Percentiles rank a stretch among this genome's conserved stretches.
Evolutionary conservation across 139 green algal genomes (phyloP).

Genomic region (Klebsormidium nitens): DNA sequence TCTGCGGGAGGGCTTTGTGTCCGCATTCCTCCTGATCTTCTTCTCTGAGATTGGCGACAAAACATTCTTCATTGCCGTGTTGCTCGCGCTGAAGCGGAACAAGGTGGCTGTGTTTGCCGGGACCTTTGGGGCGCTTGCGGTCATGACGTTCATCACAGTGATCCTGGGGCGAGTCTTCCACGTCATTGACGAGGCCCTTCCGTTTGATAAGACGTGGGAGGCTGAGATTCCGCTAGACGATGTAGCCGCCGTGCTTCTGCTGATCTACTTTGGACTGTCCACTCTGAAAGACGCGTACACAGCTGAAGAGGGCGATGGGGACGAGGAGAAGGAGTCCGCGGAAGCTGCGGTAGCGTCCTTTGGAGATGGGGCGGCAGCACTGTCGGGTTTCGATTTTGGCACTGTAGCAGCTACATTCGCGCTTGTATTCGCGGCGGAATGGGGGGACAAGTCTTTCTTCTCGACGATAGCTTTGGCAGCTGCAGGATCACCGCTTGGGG

Average conservation of each 20-base stretch:
- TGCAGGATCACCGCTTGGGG: no score
- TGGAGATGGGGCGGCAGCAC: no score
- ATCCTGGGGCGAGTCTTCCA: slow-evolving; percentile 64
- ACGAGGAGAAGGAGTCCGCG: slow-evolving; percentile 25
- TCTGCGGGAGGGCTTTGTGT: no score
- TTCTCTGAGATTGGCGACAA: slow-evolving; percentile 98
- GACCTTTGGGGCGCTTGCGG: slow-evolving; percentile 88
- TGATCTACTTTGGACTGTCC: slow-evolving; percentile 27
- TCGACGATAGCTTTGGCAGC: slow-evolving; percentile 94
- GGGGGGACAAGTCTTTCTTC: slow-evolving; percentile 98
- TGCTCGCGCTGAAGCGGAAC: slow-evolving; percentile 25
- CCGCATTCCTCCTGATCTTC: slow-evolving; percentile 90
- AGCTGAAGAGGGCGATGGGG: slow-evolving; percentile 9
- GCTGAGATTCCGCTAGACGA: slow-evolving; percentile 29
- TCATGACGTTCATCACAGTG: slow-evolving; percentile 97
- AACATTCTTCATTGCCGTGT: slow-evolving; percentile 95
- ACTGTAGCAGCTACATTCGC: slow-evolving; percentile 73
- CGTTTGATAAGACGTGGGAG: no score
- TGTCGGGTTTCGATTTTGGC: no score
- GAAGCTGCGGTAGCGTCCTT: no score
- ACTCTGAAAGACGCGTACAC: slow-evolving; percentile 19
- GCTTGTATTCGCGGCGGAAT: slow-evolving; percentile 96
- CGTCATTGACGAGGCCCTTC: slow-evolving; percentile 72
- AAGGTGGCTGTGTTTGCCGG: slow-evolving; percentile 76
- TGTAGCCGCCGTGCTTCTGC: slow-evolving; percentile 23